A percentile compares a stretch with the other conserved stretches of the same genome.
Evolutionary conservation across 106 monocot species (phyloP).

Genomic region (Chionographis japonica): DNA sequence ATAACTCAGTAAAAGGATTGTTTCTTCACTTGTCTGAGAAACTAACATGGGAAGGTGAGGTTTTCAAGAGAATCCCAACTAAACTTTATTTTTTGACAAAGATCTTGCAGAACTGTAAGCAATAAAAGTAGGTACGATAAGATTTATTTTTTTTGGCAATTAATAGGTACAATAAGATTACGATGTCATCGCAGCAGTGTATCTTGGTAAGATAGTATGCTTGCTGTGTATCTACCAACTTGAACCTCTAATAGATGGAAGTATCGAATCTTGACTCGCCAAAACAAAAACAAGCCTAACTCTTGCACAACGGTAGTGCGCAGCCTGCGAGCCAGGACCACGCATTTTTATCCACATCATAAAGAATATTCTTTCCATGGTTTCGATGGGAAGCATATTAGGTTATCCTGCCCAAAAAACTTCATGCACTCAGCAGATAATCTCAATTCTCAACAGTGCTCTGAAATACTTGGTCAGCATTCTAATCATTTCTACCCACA

Average conservation of each 20-base stretch:
- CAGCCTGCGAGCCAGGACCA: slow-evolving; percentile 89
- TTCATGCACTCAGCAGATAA: slow-evolving; percentile 80
- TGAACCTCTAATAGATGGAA: slow-evolving; percentile 19
- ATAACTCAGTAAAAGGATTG: no score
- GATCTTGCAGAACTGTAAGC: no score
- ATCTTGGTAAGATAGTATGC: no score
- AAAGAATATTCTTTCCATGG: slow-evolving; percentile 73
- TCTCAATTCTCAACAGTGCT: slow-evolving; percentile 32
- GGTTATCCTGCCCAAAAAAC: slow-evolving; percentile 83
- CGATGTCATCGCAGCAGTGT: background rate
- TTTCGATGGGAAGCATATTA: slow-evolving; percentile 90
- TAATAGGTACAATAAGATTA: slow-evolving; percentile 11
- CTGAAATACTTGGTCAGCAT: slow-evolving; percentile 83
- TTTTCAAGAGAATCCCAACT: no score
- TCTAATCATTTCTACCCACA: slow-evolving; percentile 80
- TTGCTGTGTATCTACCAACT: background rate
- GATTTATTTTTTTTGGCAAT: no score
- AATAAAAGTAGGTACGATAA: no score
- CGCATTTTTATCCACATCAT: slow-evolving; percentile 66
- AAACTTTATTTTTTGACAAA: no score
- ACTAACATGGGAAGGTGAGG: no score
- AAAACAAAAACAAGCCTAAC: slow-evolving; percentile 65
- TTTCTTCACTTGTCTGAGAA: no score
- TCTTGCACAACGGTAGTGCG: slow-evolving; percentile 68
- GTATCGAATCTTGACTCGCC: slow-evolving; percentile 75